Percentiles rank a stretch among this genome's conserved stretches.
phyloP scores from a whole-genome alignment of 192 early-diverging fungal species.

The Phlyctochytrium planicorne region DNA sequence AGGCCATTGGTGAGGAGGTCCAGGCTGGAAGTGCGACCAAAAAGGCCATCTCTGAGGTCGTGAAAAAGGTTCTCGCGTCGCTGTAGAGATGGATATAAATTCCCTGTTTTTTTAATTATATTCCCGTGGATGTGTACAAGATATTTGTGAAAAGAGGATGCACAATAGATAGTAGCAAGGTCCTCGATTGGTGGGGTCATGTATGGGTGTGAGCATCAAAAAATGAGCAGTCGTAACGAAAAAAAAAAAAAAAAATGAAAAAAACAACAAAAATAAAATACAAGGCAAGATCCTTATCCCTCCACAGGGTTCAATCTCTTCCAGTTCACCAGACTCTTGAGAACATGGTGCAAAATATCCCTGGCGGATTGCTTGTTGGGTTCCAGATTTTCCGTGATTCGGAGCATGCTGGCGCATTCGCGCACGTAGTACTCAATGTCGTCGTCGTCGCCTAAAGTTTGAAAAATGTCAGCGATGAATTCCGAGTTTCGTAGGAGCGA shows the following conservation, averaged over 20 bases:
- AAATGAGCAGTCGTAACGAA: too few species aligned
- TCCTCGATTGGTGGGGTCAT: too few species aligned
- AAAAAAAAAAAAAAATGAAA: too few species aligned
- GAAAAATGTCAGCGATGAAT: too few species aligned
- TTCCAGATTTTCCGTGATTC: slow-evolving; percentile 49
- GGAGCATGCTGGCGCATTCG: slow-evolving; percentile 54
- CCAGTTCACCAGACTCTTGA: slow-evolving; percentile 50
- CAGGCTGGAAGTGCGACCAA: slow-evolving; percentile 71
- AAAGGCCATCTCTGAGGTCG: slow-evolving; percentile 72
- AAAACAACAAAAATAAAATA: too few species aligned
- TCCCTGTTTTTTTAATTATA: background rate
- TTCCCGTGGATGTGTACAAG: too few species aligned
- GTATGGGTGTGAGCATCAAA: too few species aligned
- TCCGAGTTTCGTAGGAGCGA: too few species aligned
- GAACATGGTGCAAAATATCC: slow-evolving; percentile 49
- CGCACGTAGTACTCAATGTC: slow-evolving; percentile 59
- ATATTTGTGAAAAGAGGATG: too few species aligned
- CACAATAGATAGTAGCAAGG: too few species aligned
- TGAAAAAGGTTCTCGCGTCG: slow-evolving; percentile 65
- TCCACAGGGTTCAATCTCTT: slow-evolving; percentile 42
- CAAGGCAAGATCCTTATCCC: too few species aligned
- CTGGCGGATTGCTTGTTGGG: slow-evolving; percentile 38
- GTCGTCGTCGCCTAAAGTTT: slow-evolving; percentile 47
- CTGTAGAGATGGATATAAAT: background rate
- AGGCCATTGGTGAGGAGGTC: slow-evolving; percentile 57